Base-by-base conservation (phyloP, 306 rosid species). In the Gynostemma pentaphyllum region DNA sequence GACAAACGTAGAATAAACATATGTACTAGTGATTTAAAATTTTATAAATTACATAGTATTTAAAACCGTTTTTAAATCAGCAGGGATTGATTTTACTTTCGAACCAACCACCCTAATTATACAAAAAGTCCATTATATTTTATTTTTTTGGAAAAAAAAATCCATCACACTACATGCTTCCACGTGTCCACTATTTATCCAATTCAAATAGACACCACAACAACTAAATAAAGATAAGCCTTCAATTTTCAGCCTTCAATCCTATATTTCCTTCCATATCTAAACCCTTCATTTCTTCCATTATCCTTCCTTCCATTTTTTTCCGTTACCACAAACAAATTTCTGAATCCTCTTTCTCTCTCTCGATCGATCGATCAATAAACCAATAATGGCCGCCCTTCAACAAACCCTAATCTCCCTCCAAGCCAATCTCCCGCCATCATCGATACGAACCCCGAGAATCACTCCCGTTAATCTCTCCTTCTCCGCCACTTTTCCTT, bases 331-430 rank as follows among this genome's bases (percentile, higher is more conserved):
- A 46, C 10, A n/a, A 13, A 7, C 3, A n/a, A 1, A 30, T 9
- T 27, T 37, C 65, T 19, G 36, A 37, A 12, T 14, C 47, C 74
- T 52, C n/a, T 36, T 15, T 11, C n/a, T 32, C 27, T 11, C 14
- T 1, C 7, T 44, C 34, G 30, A 21, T n/a, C n/a, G n/a, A n/a
- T n/a, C n/a, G n/a, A n/a, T n/a, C n/a, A n/a, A n/a, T n/a, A 45
- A 36, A 12, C 32, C 59, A 54, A 22, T 68, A 67, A 92, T 92
- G 99, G 95, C 96, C 45, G 57, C 90, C 9, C 78, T 88, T 41
- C 96, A 83, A 22, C 86, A 81, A 55, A 70, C 78, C 68, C 67
- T 80, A 62, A 74, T 86, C 61, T 75, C 85, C 26, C 79, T 92
- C 45, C 94, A 79, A 65, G 72, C 94, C 69, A 79, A 85, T 41